Evolutionary conservation across 2,329 filamentous ascomycete species (phyloP), one percentile per base, ranked within the genome.

Genomic region (Calonectria hawksworthii): DNA sequence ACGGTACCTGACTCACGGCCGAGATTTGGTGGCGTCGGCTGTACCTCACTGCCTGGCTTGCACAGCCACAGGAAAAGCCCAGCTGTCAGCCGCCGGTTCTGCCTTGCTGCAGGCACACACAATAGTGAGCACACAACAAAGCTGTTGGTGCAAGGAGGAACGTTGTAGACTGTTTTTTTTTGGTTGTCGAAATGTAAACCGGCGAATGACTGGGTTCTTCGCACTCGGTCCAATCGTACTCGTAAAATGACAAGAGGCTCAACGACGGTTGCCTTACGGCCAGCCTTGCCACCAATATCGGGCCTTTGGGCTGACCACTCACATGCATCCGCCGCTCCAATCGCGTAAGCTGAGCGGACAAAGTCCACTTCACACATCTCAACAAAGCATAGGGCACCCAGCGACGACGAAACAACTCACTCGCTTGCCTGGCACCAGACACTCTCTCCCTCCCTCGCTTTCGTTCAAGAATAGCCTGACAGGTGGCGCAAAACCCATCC

Each of bases 41-140:
- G 41, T 63, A 52, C 56, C 44, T 51, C 32, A 10, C 52, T 56
- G 21, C 32, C 41, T 50, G 59, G n/a, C n/a, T 67, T 67, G 63
- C 68, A 70, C 63, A 72, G 63, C 63, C 63, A 54, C 70, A 47
- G 52, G 30, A 21, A 63, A 23, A 51, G 70, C 70, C 70, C 26
- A 21, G 38, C 52, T 51, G 70, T 72, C 52, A 32, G 70, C 70
- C 70, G 36, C 41, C n/a, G 3, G 41, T 51, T 72, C 70, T 67
- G 63, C 70, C 70, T 72, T 23, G 38, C 36, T 18, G n/a, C 26
- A 72, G 70, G 63, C 63, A 61, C 32, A 41, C 56, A 30, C 56
- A 9, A 34, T 4, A 2, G 32, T 4, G 32, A 36, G 21, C 54
- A 26, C 18, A 10, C 28, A 30, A 18, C 52, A n/a, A n/a, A 18